Percentiles rank a stretch among this genome's conserved stretches.
Conservation (phyloP, 805 yeast species). For the Saccharomycopsis fibuligera region DNA sequence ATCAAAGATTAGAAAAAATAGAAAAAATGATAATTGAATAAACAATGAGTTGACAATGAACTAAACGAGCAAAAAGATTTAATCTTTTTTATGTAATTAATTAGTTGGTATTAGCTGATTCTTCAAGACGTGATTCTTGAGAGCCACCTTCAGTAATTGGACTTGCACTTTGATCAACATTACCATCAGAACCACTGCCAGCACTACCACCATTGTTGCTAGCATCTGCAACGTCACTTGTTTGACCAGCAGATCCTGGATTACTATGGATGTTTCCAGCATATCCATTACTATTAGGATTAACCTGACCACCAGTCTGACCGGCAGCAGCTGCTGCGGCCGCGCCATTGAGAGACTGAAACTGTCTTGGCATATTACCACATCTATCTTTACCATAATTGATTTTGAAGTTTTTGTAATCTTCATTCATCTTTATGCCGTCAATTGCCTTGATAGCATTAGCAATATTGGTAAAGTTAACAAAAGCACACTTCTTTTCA, state of each 20-base stretch:
- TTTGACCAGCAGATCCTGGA: background rate
- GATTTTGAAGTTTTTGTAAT: constrained; percentile 66
- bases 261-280: background rate
- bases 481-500: constrained; percentile 83
- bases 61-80: background rate
- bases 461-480: constrained; percentile 85
- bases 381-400: constrained; percentile 94
- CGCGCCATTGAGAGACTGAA: constrained; percentile 24
- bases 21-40: background rate
- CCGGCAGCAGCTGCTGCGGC: too few species aligned
- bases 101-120: background rate
- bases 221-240: constrained; percentile 1
- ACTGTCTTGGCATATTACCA: constrained; percentile 86
- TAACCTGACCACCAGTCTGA: background rate
- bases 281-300: background rate
- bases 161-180: constrained; percentile 10
- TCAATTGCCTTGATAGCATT: constrained; percentile 90
- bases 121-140: background rate
- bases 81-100: background rate
- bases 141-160: constrained; percentile 15
- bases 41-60: background rate
- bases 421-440: constrained; percentile 72
- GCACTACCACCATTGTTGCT: constrained; percentile 9
- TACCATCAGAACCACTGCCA: constrained; percentile 11
- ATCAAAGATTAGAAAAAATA: background rate